phyloP scores from a whole-genome alignment of 2,329 filamentous ascomycete species.

The Helotiales sp. region DNA sequence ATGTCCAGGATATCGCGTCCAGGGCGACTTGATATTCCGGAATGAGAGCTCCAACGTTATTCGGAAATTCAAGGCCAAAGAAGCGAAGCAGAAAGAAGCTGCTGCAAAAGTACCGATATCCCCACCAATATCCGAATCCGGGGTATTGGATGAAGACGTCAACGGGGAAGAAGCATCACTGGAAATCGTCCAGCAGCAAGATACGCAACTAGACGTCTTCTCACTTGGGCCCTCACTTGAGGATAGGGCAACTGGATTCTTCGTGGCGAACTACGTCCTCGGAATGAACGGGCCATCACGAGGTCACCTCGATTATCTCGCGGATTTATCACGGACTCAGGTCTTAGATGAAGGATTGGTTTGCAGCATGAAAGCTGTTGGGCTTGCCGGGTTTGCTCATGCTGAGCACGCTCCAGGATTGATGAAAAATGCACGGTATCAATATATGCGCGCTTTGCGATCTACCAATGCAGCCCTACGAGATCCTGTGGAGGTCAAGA shows the following conservation, averaged over 20 bases:
- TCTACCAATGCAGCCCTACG: conserved; percentile 51
- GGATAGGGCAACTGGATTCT: conserved; percentile 29
- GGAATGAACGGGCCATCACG: conserved; percentile 41
- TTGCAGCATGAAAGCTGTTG: conserved; percentile 53
- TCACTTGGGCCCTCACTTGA: conserved; percentile 33
- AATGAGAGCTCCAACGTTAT: conserved; percentile 57
- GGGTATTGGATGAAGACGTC: neutral
- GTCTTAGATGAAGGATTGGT: conserved; percentile 47
- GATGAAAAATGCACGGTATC: conserved; percentile 48
- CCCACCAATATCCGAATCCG: neutral
- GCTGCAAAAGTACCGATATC: conserved; percentile 1
- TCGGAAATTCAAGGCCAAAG: conserved; percentile 43
- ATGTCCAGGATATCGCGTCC: conserved; percentile 57
- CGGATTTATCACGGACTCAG: conserved; percentile 46
- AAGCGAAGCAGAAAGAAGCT: conserved; percentile 20
- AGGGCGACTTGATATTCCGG: conserved; percentile 57
- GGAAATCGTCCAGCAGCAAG: conserved; percentile 32
- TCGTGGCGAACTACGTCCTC: conserved; percentile 34
- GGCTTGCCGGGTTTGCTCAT: conserved; percentile 52
- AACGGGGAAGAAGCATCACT: conserved; percentile 3
- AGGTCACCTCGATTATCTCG: conserved; percentile 54
- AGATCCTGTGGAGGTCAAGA: conserved; percentile 45
- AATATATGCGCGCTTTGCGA: conserved; percentile 52
- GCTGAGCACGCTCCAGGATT: conserved; percentile 36
- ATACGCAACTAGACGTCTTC: conserved; percentile 34